phyloP scores from a whole-genome alignment of 2,329 filamentous ascomycete genomes.

The Pseudogymnoascus destructans region DNA sequence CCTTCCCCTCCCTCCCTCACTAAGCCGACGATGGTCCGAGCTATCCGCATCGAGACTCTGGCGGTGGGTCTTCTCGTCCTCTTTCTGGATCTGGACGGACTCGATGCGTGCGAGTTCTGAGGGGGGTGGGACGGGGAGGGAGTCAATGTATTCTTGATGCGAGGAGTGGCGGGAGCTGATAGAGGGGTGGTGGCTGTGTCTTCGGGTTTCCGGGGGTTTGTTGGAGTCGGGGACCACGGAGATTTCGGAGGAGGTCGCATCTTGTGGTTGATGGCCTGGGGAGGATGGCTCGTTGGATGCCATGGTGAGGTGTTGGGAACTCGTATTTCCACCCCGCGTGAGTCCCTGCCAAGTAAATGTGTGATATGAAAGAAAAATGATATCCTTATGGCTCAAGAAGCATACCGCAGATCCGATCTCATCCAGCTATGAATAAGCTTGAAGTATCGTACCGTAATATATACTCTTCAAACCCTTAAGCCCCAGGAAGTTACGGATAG shows the following conservation, averaged over 20 bases:
- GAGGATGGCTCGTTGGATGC: background rate
- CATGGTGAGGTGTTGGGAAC: background rate
- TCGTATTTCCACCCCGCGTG: background rate
- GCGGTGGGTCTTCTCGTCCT: constrained; percentile 19
- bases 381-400: background rate
- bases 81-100: constrained; percentile 32
- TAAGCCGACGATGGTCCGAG: constrained; percentile 10
- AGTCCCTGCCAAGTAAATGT: background rate
- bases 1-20: constrained; percentile 32
- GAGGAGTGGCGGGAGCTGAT: background rate
- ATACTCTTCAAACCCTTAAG: background rate
- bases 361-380: background rate
- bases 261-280: background rate
- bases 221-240: background rate
- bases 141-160: constrained; percentile 25
- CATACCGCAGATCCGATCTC: background rate
- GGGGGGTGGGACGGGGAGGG: constrained; percentile 17
- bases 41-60: constrained; percentile 14
- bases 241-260: background rate
- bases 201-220: background rate
- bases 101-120: constrained; percentile 37
- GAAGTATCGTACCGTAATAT: background rate
- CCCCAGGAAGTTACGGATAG: background rate
- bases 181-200: background rate
- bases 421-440: background rate